Base-by-base conservation (phyloP, 2,329 filamentous ascomycete genomes). In the Westerdykella ornata region DNA sequence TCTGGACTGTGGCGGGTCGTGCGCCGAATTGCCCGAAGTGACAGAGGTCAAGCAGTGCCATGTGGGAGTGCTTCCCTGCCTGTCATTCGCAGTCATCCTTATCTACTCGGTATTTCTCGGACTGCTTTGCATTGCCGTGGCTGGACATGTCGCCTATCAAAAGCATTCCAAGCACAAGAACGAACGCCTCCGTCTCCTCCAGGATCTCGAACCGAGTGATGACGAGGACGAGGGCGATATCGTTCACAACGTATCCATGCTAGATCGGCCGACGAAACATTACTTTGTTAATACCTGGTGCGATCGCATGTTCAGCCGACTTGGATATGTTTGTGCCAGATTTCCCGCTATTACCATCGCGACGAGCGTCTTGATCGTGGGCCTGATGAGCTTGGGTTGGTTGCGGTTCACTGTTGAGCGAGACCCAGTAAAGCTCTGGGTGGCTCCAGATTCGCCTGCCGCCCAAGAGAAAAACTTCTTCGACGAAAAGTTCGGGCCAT, bases 391-490 rank as follows among this genome's bases (percentile, higher is more conserved):
- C 59, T 68, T 90, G 28, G 92, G 92, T 1, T 94, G 88, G 87
- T 70, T 92, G 44, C 79, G 80, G 34, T 98, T 98, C 57, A 76
- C 85, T n/a, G 75, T 98, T 28, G 92, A 97, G 65, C 85, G 75
- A 16, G 85, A 97, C 47, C 92, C 92, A 5, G 92, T 94, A 9
- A 81, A 85, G 36, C 72, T 98, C 7, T 98, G 92, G 92, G 92
- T 98, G n/a, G 89, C 90, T 55, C 92, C 92, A 6, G 84, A 85
- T 7, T 97, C 92, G 3, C 79, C 82, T 37, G 90, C 94, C 15
- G 92, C 92, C 0, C 78, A 88, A 60, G 90, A 98, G 63, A 98
- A 98, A 69, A 77, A 77, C 1, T 98, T 94, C 62, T 98, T 97
- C 51, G 94, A 98, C 61, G 65, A 78, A 28, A 88, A 88, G 54